phyloP scores from a whole-genome alignment of 805 yeast species.

The Torulaspora delbrueckii region DNA sequence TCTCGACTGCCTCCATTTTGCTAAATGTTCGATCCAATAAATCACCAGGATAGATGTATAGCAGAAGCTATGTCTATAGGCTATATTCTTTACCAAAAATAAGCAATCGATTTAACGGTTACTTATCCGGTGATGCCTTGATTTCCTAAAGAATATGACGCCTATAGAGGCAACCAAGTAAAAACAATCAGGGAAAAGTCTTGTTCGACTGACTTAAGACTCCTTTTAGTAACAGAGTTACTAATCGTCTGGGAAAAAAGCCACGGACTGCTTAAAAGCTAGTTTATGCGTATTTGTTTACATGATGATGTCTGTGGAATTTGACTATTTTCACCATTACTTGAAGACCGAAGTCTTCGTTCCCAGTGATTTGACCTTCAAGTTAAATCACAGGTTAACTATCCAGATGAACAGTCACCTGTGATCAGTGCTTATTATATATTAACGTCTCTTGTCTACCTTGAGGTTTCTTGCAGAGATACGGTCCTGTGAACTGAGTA shows the following conservation, averaged over 20 bases:
- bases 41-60: background rate
- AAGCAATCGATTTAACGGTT: background rate
- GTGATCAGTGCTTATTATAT: background rate
- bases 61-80: background rate
- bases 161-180: background rate
- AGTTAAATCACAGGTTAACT: background rate
- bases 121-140: background rate
- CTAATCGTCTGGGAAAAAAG: constrained; percentile 8
- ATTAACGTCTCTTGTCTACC: constrained; percentile 34
- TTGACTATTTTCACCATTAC: constrained; percentile 7
- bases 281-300: constrained; percentile 8
- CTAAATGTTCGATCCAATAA: background rate
- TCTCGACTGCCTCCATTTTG: constrained; percentile 11
- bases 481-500: constrained; percentile 71
- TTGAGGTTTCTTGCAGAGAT: constrained; percentile 55
- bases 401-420: background rate
- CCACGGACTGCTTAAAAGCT: background rate
- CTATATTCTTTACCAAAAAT: background rate
- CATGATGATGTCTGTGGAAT: constrained; percentile 13
- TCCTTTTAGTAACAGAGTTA: constrained; percentile 9
- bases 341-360: constrained; percentile 2
- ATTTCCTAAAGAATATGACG: background rate
- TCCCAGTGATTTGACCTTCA: constrained; percentile 1
- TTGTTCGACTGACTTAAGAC: background rate
- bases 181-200: background rate